phyloP scores from a whole-genome alignment of 345 rosid genomes.

The Microcos paniculata region DNA sequence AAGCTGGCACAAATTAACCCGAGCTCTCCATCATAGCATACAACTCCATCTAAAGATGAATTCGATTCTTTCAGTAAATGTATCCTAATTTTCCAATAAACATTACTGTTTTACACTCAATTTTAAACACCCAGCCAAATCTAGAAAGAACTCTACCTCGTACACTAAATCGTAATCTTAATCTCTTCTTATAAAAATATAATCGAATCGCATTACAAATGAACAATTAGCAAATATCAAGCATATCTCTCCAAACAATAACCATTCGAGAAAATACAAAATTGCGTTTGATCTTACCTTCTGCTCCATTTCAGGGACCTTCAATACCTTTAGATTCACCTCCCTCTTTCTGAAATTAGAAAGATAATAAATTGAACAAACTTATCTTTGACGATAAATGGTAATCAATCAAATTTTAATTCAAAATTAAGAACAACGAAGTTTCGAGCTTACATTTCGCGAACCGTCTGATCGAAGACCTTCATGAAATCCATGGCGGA shows the following conservation, averaged over 20 bases:
- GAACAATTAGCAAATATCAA: background rate
- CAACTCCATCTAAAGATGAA: background rate
- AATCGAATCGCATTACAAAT: background rate
- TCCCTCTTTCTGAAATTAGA: slow-evolving; percentile 74
- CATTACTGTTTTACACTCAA: background rate
- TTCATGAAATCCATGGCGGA: slow-evolving; percentile 96
- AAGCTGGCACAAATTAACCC: background rate
- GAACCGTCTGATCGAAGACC: slow-evolving; percentile 96
- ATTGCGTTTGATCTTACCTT: slow-evolving; percentile 48
- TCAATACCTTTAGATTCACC: slow-evolving; percentile 94
- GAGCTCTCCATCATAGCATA: background rate
- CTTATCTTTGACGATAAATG: slow-evolving; percentile 3
- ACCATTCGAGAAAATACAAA: background rate
- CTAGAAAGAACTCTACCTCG: background rate
- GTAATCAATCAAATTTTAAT: background rate
- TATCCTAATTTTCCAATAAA: background rate
- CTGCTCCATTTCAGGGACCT: slow-evolving; percentile 98
- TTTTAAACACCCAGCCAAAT: background rate
- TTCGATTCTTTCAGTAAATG: background rate
- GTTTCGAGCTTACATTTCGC: slow-evolving; percentile 72
- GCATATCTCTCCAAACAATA: background rate
- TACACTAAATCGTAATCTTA: background rate
- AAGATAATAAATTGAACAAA: slow-evolving; percentile 9
- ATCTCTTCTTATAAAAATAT: background rate
- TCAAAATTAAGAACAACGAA: background rate